phyloP scores from a whole-genome alignment of 805 yeast species.

The Cyberlindnera nakhonratchasimensis region DNA sequence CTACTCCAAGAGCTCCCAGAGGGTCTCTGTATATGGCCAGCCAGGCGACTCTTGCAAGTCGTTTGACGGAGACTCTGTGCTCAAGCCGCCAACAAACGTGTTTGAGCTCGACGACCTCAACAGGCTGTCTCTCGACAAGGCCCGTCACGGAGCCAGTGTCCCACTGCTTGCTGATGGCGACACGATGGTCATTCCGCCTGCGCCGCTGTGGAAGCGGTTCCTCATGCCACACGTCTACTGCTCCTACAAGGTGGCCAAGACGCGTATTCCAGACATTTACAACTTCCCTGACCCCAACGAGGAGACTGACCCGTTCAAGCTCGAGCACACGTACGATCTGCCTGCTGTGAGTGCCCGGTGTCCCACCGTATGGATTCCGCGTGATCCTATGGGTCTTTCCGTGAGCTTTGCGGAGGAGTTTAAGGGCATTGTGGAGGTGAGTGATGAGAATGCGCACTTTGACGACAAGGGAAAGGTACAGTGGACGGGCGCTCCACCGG shows the following conservation, averaged over 20 bases:
- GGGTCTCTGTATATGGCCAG: slow-evolving; percentile 10
- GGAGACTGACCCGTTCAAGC: slow-evolving; percentile 32
- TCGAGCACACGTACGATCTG: slow-evolving; percentile 64
- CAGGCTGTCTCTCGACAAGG: slow-evolving; percentile 19
- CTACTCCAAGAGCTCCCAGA: slow-evolving; percentile 31
- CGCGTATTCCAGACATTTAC: slow-evolving; percentile 56
- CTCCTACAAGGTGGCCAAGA: slow-evolving; percentile 45
- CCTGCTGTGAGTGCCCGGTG: slow-evolving; percentile 69
- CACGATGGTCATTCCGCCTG: slow-evolving; percentile 29
- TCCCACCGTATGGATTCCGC: slow-evolving; percentile 90
- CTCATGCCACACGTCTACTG: slow-evolving; percentile 53
- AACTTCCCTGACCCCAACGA: slow-evolving; percentile 46
- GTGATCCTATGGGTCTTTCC: slow-evolving; percentile 83
- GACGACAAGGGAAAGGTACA: slow-evolving; percentile 45
- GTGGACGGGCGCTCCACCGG: slow-evolving; percentile 53
- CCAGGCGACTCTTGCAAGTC: slow-evolving; percentile 8
- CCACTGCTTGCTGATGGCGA: slow-evolving; percentile 72
- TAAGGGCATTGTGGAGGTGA: slow-evolving; percentile 51
- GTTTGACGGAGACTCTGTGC: slow-evolving; percentile 7
- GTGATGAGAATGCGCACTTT: slow-evolving; percentile 66
- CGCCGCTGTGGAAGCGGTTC: slow-evolving; percentile 45
- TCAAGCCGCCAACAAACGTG: slow-evolving; percentile 22
- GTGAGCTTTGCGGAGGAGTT: slow-evolving; percentile 53
- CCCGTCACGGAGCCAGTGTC: slow-evolving; percentile 31
- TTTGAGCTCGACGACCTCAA: slow-evolving; percentile 28